Percentiles rank a stretch among this genome's conserved stretches.
Evolutionary conservation across 768 basidiomycete genomes (phyloP).

Genomic region (Amanita rubescens): DNA sequence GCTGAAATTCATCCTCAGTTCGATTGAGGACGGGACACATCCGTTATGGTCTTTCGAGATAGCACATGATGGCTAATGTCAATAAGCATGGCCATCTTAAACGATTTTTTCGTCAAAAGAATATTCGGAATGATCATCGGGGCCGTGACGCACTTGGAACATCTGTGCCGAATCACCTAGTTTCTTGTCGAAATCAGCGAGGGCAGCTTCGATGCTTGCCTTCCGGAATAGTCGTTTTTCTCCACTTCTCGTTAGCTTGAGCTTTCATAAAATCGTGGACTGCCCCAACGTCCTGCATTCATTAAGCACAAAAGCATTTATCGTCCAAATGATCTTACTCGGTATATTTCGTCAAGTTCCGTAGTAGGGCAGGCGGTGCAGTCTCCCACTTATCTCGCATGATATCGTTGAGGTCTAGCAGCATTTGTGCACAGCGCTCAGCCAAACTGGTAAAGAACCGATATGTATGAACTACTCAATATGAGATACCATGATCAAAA

Average conservation of each 20-base stretch:
- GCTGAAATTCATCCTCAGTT: neutral
- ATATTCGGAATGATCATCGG: neutral
- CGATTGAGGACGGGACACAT: constrained; percentile 7
- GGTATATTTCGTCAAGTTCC: constrained; percentile 34
- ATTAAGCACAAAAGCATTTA: neutral
- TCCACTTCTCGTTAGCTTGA: constrained; percentile 35
- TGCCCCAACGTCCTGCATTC: constrained; percentile 27
- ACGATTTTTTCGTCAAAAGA: neutral
- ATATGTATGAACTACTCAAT: neutral
- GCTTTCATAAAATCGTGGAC: constrained; percentile 33
- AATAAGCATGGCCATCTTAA: constrained; percentile 38
- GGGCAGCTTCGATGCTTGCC: constrained; percentile 30
- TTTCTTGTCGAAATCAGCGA: constrained; percentile 23
- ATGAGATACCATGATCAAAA: neutral
- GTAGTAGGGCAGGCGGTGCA: constrained; percentile 31
- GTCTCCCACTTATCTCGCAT: constrained; percentile 39
- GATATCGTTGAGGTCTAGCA: constrained; percentile 36
- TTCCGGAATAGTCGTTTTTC: constrained; percentile 32
- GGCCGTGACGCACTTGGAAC: constrained; percentile 32
- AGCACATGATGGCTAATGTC: constrained; percentile 35
- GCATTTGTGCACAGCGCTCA: constrained; percentile 31
- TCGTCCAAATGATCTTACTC: constrained; percentile 18
- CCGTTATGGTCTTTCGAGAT: constrained; percentile 9
- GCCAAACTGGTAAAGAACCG: constrained; percentile 17
- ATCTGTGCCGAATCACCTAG: constrained; percentile 39